These are phyloP conservation scores for Beta lomatogona DNA, from an alignment of 179 eudicot species.

Conservation along the genomic window DNA sequence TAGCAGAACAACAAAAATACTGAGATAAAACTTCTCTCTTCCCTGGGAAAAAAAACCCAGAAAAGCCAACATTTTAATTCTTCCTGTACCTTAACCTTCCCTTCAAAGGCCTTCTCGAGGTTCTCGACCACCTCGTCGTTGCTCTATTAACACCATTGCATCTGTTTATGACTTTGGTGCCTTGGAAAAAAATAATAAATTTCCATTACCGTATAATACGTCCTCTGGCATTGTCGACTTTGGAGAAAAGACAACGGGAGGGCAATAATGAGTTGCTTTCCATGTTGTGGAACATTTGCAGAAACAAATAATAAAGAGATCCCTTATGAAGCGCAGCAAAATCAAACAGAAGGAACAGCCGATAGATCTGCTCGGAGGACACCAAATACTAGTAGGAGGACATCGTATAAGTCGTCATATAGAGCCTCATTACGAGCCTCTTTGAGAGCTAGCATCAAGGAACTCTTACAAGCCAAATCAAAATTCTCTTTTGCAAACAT, in stretches of 20 bases:
- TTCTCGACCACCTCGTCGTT: neutral
- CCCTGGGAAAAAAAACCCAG: neutral
- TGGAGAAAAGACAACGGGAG: slow-evolving; percentile 12
- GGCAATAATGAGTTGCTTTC: slow-evolving; percentile 48
- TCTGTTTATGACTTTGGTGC: neutral
- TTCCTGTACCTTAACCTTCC: slow-evolving; percentile 11
- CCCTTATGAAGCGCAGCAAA: slow-evolving; percentile 21
- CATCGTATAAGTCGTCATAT: neutral
- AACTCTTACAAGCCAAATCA: slow-evolving; percentile 29
- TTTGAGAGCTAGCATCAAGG: slow-evolving; percentile 41
- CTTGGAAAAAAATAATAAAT: neutral
- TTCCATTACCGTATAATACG: neutral
- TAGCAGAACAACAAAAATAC: slow-evolving; percentile 5
- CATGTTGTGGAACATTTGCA: slow-evolving; percentile 47
- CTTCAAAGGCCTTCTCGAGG: neutral
- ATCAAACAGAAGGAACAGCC: neutral
- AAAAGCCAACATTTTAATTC: neutral
- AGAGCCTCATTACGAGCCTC: slow-evolving; percentile 24
- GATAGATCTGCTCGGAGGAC: neutral
- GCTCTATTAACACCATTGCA: too few relatives aligned
- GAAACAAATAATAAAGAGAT: slow-evolving; percentile 3
- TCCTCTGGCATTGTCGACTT: neutral
- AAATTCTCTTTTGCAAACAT: slow-evolving; percentile 46
- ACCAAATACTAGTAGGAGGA: slow-evolving; percentile 1
- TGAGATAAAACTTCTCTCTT: slow-evolving; percentile 23